phyloP scores from a whole-genome alignment of 192 early-diverging fungal species.

The Coemansia sp. region DNA sequence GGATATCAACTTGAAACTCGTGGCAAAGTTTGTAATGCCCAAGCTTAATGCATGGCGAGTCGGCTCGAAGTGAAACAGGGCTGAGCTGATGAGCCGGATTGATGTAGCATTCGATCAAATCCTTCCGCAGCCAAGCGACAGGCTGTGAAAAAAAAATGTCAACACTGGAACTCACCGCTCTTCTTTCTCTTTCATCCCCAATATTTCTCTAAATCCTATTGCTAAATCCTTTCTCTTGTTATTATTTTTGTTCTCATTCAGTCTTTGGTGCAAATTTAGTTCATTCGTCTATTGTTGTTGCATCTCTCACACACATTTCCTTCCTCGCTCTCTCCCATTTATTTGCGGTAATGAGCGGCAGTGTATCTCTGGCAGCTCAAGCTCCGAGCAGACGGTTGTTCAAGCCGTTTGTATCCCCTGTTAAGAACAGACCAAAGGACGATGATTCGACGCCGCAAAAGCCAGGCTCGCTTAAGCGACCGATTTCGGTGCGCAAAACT shows the following conservation, averaged over 20 bases:
- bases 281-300: background rate
- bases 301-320: background rate
- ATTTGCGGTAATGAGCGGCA: slow-evolving; percentile 22
- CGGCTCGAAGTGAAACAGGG: background rate
- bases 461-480: slow-evolving; percentile 32
- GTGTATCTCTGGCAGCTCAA: slow-evolving; percentile 33
- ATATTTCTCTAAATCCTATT: background rate
- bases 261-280: background rate
- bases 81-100: background rate
- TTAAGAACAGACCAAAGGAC: slow-evolving; percentile 16
- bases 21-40: background rate
- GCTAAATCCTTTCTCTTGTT: background rate
- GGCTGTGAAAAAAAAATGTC: background rate
- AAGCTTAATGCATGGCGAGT: background rate
- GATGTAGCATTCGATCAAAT: background rate
- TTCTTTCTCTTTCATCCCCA: background rate
- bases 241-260: background rate
- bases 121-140: slow-evolving; percentile 1
- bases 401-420: slow-evolving; percentile 54
- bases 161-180: background rate
- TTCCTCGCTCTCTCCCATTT: no score
- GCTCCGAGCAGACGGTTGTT: slow-evolving; percentile 42
- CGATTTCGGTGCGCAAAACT: slow-evolving; percentile 44
- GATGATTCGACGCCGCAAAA: background rate
- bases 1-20: background rate